phyloP scores from a whole-genome alignment of 148 eudicot species.

The Persicaria maculosa region DNA sequence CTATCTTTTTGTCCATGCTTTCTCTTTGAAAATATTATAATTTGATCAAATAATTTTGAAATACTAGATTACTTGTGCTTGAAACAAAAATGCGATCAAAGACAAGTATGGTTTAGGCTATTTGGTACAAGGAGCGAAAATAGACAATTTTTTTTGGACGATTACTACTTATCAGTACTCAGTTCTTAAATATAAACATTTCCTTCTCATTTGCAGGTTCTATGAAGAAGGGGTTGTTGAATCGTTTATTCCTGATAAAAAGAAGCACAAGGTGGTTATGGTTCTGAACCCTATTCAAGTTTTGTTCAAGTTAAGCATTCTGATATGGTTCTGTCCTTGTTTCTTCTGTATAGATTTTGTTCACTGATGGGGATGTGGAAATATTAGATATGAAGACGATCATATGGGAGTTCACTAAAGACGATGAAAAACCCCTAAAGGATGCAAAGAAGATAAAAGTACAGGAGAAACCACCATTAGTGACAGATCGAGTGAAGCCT shows the following conservation, averaged over 20 bases:
- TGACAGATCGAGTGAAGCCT: constrained; percentile 22
- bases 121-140: not conserved
- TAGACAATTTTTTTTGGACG: not conserved
- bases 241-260: constrained; percentile 36
- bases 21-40: not conserved
- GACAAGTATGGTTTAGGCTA: not conserved
- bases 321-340: constrained; percentile 6
- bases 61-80: not conserved
- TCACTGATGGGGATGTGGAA: constrained; percentile 69
- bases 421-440: constrained; percentile 17
- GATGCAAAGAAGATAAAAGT: constrained; percentile 25
- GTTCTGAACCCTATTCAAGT: not conserved
- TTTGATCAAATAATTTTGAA: not conserved
- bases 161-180: not conserved
- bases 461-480: constrained; percentile 20
- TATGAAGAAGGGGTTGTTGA: constrained; percentile 59
- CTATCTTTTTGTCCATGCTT: not conserved
- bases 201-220: constrained; percentile 38
- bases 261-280: constrained; percentile 57
- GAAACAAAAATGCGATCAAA: not conserved
- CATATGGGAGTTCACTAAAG: constrained; percentile 38
- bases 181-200: not conserved
- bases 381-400: constrained; percentile 36
- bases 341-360: constrained; percentile 34
- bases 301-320: constrained; percentile 12